phyloP scores from a whole-genome alignment of 805 yeast species.

The Grigorovia yakushimaensis region DNA sequence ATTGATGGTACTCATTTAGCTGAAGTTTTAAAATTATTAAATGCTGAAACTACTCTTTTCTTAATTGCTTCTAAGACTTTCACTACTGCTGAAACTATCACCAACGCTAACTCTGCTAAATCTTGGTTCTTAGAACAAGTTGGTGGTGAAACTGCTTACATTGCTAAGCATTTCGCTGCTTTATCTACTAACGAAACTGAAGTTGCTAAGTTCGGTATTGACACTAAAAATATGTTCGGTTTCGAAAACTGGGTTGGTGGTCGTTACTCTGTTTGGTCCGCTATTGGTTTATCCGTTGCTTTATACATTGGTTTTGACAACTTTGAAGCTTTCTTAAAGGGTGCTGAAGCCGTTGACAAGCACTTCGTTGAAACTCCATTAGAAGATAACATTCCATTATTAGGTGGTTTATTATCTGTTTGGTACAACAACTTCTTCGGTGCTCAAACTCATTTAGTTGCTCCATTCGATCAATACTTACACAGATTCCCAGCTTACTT shows the following conservation, averaged over 20 bases:
- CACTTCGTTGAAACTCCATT: constrained; percentile 81
- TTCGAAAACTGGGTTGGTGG: constrained; percentile 99
- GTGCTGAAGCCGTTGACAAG: constrained; percentile 95
- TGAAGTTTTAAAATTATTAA: constrained; percentile 65
- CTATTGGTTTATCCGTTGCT: constrained; percentile 94
- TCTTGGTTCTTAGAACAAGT: constrained; percentile 79
- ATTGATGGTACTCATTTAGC: constrained; percentile 97
- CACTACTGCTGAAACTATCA: constrained; percentile 96
- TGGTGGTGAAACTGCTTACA: constrained; percentile 46
- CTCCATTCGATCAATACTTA: constrained; percentile 97
- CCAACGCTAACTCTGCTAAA: constrained; percentile 94
- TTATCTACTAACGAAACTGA: constrained; percentile 86
- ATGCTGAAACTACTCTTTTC: constrained; percentile 89
- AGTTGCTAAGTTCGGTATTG: constrained; percentile 93
- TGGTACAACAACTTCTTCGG: constrained; percentile 99
- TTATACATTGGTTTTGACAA: constrained; percentile 91
- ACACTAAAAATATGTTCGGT: constrained; percentile 96
- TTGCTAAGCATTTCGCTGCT: constrained; percentile 97
- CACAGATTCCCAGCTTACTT: constrained; percentile 99
- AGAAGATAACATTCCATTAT: constrained; percentile 82
- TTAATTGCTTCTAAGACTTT: constrained; percentile 94
- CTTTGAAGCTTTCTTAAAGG: constrained; percentile 84
- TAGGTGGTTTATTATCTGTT: constrained; percentile 88
- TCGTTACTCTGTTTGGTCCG: constrained; percentile 99
- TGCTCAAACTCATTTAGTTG: constrained; percentile 96